A percentile compares a stretch with the other conserved stretches of the same genome.
Evolutionary conservation across 176 grass and related monocot genomes (phyloP).

Genomic region (Stipa capillata): DNA sequence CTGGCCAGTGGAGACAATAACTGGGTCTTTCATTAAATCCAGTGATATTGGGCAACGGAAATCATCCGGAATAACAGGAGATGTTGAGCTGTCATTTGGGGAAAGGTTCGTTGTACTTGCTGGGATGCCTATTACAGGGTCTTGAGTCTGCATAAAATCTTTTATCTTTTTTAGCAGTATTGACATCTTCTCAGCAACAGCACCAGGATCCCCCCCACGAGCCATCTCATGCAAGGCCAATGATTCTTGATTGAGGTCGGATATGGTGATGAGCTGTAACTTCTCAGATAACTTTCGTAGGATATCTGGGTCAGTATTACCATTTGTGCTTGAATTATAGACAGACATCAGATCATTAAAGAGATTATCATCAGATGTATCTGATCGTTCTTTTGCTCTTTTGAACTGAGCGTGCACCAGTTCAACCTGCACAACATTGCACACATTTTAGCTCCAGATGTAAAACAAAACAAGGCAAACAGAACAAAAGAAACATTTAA

Average conservation of each 20-base stretch:
- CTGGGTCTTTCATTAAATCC: conserved; percentile 91
- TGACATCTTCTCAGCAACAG: conserved; percentile 57
- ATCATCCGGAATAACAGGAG: conserved; percentile 69
- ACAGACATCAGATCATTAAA: conserved; percentile 66
- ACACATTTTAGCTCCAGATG: conserved; percentile 12
- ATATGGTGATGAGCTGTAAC: conserved; percentile 72
- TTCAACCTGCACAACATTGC: conserved; percentile 55
- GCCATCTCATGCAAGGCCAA: conserved; percentile 72
- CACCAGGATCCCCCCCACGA: conserved; percentile 48
- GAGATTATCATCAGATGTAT: conserved; percentile 59
- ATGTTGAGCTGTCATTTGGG: conserved; percentile 29
- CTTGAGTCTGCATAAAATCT: conserved; percentile 72
- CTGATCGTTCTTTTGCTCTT: conserved; percentile 86
- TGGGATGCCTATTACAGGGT: conserved; percentile 32
- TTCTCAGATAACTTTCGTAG: conserved; percentile 69
- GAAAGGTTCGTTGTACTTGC: conserved; percentile 16
- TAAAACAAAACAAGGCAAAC: conserved; percentile 2
- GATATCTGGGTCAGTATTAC: conserved; percentile 35
- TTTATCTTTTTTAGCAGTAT: conserved; percentile 83
- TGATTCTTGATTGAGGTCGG: conserved; percentile 87
- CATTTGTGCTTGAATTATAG: conserved; percentile 44
- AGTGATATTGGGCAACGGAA: conserved; percentile 83
- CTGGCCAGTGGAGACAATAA: conserved; percentile 91
- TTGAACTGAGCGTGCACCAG: conserved; percentile 81
- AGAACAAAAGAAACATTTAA: neutral